These are phyloP conservation scores for Fusarium pilosicola DNA, from an alignment of 2,329 filamentous ascomycete genomes.

Conservation along the genomic window DNA sequence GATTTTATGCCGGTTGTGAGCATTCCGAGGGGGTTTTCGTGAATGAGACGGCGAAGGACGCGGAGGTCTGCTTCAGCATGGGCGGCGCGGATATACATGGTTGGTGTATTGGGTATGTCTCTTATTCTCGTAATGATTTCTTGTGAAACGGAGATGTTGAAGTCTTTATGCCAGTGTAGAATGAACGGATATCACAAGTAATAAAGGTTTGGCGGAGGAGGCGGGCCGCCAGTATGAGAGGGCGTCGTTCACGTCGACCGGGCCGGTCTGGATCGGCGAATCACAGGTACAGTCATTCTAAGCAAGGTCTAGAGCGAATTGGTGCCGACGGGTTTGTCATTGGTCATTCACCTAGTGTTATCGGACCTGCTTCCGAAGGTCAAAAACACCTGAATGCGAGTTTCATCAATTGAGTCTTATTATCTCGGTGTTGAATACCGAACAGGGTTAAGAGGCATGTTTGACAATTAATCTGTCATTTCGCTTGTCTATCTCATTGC, in stretches of 20 bases:
- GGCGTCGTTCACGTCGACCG: not conserved
- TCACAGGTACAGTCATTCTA: constrained; percentile 8
- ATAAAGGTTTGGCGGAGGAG: constrained; percentile 19
- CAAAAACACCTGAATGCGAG: accelerated
- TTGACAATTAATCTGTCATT: not conserved
- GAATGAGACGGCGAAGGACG: constrained; percentile 65
- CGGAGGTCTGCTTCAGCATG: constrained; percentile 63
- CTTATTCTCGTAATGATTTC: accelerated
- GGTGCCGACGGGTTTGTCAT: not conserved
- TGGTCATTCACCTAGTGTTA: not conserved
- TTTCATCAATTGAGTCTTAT: not conserved
- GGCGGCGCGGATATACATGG: constrained; percentile 33
- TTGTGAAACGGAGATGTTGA: accelerated
- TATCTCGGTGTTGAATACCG: not conserved
- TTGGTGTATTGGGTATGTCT: accelerated
- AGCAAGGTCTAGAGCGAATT: not conserved
- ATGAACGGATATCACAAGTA: not conserved
- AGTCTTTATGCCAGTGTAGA: accelerated
- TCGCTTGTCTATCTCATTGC: no score
- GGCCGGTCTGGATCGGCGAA: constrained; percentile 20
- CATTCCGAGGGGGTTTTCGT: constrained; percentile 68
- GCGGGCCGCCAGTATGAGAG: constrained; percentile 17
- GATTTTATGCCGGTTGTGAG: constrained; percentile 70
- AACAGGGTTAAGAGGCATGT: not conserved
- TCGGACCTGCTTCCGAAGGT: not conserved